A percentile compares a stretch with the other conserved stretches of the same genome.
These are phyloP conservation scores for Grigorovia humatica DNA, from an alignment of 805 yeast species.

Conservation along the genomic window DNA sequence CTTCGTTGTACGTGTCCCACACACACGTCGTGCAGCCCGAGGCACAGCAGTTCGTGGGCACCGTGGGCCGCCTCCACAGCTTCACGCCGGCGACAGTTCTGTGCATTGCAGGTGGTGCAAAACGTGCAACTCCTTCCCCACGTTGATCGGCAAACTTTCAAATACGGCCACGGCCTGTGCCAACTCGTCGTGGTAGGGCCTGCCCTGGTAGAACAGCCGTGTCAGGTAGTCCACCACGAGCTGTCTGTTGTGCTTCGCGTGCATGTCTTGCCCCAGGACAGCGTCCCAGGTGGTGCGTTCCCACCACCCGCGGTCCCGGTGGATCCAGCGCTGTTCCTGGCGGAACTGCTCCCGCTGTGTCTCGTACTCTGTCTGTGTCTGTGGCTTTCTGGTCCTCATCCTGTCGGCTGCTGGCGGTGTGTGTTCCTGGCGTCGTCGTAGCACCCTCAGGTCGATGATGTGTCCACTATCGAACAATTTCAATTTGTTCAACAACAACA, in stretches of 20 bases:
- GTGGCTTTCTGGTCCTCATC: slow-evolving; percentile 51
- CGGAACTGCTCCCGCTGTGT: slow-evolving; percentile 43
- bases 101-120: neutral
- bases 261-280: slow-evolving; percentile 9
- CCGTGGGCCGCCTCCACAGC: slow-evolving; percentile 77
- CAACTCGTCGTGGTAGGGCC: slow-evolving; percentile 36
- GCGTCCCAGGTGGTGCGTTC: slow-evolving; percentile 4
- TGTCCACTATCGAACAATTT: neutral
- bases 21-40: slow-evolving; percentile 95
- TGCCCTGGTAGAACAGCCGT: slow-evolving; percentile 44
- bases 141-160: neutral
- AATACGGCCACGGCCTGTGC: slow-evolving; percentile 19
- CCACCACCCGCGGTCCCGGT: slow-evolving; percentile 26
- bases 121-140: slow-evolving; percentile 5
- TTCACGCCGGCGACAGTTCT: slow-evolving; percentile 44
- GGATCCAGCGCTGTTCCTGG: slow-evolving; percentile 28
- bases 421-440: neutral
- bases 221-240: slow-evolving; percentile 51
- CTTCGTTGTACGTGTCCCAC: slow-evolving; percentile 89
- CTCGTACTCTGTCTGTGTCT: slow-evolving; percentile 52
- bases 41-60: slow-evolving; percentile 96
- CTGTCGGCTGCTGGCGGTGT: neutral
- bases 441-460: neutral
- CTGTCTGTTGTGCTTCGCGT: slow-evolving; percentile 45
- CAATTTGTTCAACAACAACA: neutral